Evolutionary conservation across 2,329 filamentous ascomycete genomes (phyloP), one percentile per base, ranked within the genome.

Genomic region (Chrysoporthe cubensis): DNA sequence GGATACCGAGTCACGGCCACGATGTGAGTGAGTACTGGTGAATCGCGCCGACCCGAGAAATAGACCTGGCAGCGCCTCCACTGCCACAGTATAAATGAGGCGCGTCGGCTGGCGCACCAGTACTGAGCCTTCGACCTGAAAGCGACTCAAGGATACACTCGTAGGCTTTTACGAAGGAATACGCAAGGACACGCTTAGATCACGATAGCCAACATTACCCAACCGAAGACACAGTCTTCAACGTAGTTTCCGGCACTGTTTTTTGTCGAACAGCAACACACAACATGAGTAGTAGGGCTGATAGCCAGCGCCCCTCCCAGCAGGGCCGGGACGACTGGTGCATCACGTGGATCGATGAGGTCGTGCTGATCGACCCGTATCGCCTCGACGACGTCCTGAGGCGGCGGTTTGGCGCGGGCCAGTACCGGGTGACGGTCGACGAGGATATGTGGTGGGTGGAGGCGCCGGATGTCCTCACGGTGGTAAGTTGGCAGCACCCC

Each of bases 21-120:
- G 21, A 4, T 7, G 4, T 16, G 26, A 54, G 21, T 13, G 32
- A 54, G 21, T 13, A 54, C 11, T 13, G 7, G 26, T 16, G 21
- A 54, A 11, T 2, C 21, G 26, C 26, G 13, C 16, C 50, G 34
- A 40, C 16, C 14, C n/a, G 18, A 40, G 32, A n/a, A 21, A 21
- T 6, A 40, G 6, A 57, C 16, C 54, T 57, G 32, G 34, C 54
- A 57, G 32, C 14, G 16, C 34, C 34, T 21, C 34, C 11, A 32
- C 34, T 40, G 52, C 32, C 52, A 40, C 50, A n/a, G 54, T 57
- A 57, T 40, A 57, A 57, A 57, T 26, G 54, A 56, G 16, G 32
- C 32, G 44, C 44, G 13, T 14, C 44, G 13, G 18, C 18, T 7
- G 4, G 13, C 11, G 13, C 18, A 14, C 18, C 44, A 34, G 54